phyloP scores from a whole-genome alignment of 2,329 filamentous ascomycete genomes.

The Talaromyces sp. region DNA sequence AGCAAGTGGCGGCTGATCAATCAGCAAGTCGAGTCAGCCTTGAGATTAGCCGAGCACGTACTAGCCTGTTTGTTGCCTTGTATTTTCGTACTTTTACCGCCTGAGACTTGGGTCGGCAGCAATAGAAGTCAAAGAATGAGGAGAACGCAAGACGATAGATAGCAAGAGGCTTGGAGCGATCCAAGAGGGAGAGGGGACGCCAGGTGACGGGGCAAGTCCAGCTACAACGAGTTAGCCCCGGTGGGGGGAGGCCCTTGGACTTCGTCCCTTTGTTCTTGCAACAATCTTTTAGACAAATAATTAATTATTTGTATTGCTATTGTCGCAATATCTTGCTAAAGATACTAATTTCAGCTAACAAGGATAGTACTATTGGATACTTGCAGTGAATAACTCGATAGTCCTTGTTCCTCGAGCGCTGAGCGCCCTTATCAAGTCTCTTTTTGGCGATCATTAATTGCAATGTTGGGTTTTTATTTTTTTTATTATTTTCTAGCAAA shows the following conservation, averaged over 20 bases:
- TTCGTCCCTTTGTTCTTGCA: not conserved
- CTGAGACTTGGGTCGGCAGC: not conserved
- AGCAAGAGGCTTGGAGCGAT: not conserved
- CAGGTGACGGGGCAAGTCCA: not conserved
- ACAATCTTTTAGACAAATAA: not conserved
- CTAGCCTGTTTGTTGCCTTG: not conserved
- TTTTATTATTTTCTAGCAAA: not conserved
- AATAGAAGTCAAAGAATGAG: no score
- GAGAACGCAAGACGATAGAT: not conserved
- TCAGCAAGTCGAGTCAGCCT: not conserved
- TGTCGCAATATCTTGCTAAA: not conserved
- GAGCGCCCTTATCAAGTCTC: not conserved
- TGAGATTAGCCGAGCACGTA: not conserved
- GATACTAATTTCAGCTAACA: not conserved
- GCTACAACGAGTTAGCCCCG: not conserved
- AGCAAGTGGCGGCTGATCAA: not conserved
- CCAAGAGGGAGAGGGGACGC: not conserved
- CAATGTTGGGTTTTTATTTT: not conserved
- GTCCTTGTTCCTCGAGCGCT: not conserved
- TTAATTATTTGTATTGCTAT: not conserved
- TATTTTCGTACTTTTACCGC: not conserved
- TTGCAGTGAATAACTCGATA: not conserved
- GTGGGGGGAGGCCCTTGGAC: not conserved
- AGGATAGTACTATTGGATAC: not conserved
- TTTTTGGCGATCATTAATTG: not conserved